Evolutionary conservation across 1,284 basidiomycete species (phyloP), one percentile per base, ranked within the genome.

Genomic region (Puccinia horiana): DNA sequence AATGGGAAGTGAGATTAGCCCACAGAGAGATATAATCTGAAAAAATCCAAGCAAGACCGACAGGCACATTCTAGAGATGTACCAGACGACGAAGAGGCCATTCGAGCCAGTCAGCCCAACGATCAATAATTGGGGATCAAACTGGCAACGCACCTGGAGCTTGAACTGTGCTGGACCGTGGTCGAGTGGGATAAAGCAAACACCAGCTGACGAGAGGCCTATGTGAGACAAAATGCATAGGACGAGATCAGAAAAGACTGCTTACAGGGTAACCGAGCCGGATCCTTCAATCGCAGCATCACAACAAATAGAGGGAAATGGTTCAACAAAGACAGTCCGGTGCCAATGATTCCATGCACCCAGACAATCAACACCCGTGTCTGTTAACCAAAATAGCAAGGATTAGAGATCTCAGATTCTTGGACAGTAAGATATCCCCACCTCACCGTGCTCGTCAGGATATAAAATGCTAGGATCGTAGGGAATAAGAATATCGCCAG

Each of bases 261-360:
- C 86, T 44, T 83, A 93, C 94, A 93, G 82, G 95, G 94, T 23
- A 97, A 86, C 52, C 96, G 89, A 84, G 90, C 90, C 2, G 94
- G 92, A 86, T 96, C 94, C 87, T 98, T 97, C 42, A 92, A 84
- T n/a, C 93, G 89, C 35, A 98, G 87, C 89, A 96, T 91, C 37
- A 97, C 87, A 0, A 92, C 92, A 87, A 98, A 98, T 12, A 98
- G 88, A 0, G 96, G 95, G 85, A 97, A 95, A 83, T 94, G 92
- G 84, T 97, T 96, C 88, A 98, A 90, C 83, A 94, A 91, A 0
- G 91, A 91, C 23, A 94, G 88, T 0, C 90, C 87, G 0, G 90
- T 91, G 84, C 92, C 91, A 49, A 94, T 87, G 11, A 86, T 86
- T 0, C 91, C 91, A 84, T 93, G 91, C 0, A 91, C 82, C 1